Base-by-base conservation (phyloP, 345 rosid species). In the Chamaenerion angustifolium region DNA sequence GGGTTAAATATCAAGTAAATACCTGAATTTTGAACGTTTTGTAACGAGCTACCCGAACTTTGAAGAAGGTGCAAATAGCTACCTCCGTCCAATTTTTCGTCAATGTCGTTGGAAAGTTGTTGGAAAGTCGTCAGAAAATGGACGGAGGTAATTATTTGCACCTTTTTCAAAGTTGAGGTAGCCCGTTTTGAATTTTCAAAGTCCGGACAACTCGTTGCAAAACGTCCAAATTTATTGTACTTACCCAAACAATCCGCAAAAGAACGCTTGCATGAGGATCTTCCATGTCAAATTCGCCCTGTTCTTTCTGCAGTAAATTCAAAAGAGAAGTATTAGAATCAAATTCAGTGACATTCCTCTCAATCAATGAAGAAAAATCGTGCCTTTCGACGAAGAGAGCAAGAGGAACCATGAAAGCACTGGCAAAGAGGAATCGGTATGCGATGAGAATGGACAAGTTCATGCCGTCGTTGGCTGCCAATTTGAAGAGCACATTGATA, bases 221-320 rank as follows among this genome's bases (percentile, higher is more conserved):
- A n/a, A n/a, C n/a, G n/a, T n/a, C n/a, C n/a, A n/a, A n/a, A n/a
- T n/a, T n/a, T n/a, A n/a, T n/a, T n/a, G 3, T 25, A 51, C 40
- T 59, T 62, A 81, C 89, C 82, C 89, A 15, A 76, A 31, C 45
- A 63, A 17, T 2, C 75, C 85, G 19, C 70, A 69, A 14, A 78
- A 65, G 67, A 76, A 64, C 16, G 77, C 71, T 59, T 63, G 76
- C 16, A 64, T 51, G 6, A 68, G 52, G 7, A 82, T 40, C 11
- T 14, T 68, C 74, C 80, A 67, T 12, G 77, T 74, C 35, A 78
- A 35, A 52, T 71, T 76, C 18, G 78, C 80, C 64, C 70, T 71
- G 43, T 19, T 61, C 19, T 64, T 64, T 76, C 77, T 75, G 63
- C 21, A 56, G 27, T n/a, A 52, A 49, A 49, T 4, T 4, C n/a